A percentile compares a stretch with the other conserved stretches of the same genome.
Conservation (phyloP, 352 stramenopile species). For the Pythium dissimile region DNA sequence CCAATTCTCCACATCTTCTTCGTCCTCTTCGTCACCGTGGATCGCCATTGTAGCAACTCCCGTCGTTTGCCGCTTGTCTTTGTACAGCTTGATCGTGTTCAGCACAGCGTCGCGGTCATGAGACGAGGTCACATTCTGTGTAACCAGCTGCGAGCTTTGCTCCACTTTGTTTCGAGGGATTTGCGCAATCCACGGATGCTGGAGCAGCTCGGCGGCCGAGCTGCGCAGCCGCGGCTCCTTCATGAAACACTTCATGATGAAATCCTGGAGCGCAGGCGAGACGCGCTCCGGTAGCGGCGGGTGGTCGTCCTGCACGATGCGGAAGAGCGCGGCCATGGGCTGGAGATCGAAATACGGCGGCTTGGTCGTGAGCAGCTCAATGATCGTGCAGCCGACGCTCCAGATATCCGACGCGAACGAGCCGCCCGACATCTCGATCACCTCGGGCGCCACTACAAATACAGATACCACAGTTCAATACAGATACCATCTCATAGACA, state of each 20-base stretch:
- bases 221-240: slow-evolving; percentile 84
- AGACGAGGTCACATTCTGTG: slow-evolving; percentile 67
- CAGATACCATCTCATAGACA: not conserved
- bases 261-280: slow-evolving; percentile 87
- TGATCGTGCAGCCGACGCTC: slow-evolving; percentile 94
- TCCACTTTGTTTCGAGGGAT: slow-evolving; percentile 88
- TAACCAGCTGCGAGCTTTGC: slow-evolving; percentile 80
- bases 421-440: slow-evolving; percentile 94
- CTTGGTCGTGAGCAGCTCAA: slow-evolving; percentile 92
- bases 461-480: slow-evolving; percentile 3
- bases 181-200: slow-evolving; percentile 88
- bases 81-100: slow-evolving; percentile 86
- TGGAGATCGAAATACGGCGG: slow-evolving; percentile 92
- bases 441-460: slow-evolving; percentile 89
- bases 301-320: slow-evolving; percentile 92
- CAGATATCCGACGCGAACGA: slow-evolving; percentile 94
- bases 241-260: slow-evolving; percentile 92
- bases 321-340: slow-evolving; percentile 89
- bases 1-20: slow-evolving; percentile 71
- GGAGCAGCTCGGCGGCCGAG: slow-evolving; percentile 83
- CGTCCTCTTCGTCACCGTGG: slow-evolving; percentile 8
- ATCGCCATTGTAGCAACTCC: not conserved
- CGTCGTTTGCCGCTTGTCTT: slow-evolving; percentile 27
- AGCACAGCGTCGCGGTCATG: slow-evolving; percentile 77
- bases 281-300: slow-evolving; percentile 88